A percentile compares a stretch with the other conserved stretches of the same genome.
Evolutionary conservation across 345 rosid species (phyloP).

Genomic region (Melastoma malabathricum): DNA sequence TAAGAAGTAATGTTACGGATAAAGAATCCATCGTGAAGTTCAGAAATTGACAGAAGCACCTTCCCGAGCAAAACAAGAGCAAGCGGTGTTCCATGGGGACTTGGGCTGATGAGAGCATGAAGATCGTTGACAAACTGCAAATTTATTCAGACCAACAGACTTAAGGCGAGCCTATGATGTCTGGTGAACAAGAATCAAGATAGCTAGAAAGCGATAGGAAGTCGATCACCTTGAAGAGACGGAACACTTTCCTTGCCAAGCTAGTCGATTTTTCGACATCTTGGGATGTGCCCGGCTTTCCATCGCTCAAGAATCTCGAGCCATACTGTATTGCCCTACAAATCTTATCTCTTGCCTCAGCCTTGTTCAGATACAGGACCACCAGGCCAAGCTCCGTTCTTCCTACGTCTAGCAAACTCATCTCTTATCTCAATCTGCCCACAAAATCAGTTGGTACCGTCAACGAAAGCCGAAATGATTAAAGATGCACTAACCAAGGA

Average conservation of each 20-base stretch:
- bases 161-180: no score
- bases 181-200: no score
- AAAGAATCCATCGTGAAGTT: slow-evolving; percentile 1
- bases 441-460: not conserved
- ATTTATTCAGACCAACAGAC: not conserved
- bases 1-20: not conserved
- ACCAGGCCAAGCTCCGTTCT: slow-evolving; percentile 84
- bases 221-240: slow-evolving; percentile 66
- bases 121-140: slow-evolving; percentile 89
- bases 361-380: slow-evolving; percentile 83
- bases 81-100: slow-evolving; percentile 81
- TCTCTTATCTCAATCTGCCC: slow-evolving; percentile 21
- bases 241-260: slow-evolving; percentile 96
- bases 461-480: not conserved
- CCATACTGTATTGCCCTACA: slow-evolving; percentile 98
- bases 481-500: not conserved
- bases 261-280: slow-evolving; percentile 87
- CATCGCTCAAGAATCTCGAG: slow-evolving; percentile 76
- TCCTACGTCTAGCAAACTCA: slow-evolving; percentile 67
- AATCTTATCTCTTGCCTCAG: slow-evolving; percentile 98
- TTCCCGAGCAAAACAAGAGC: slow-evolving; percentile 80
- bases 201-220: not conserved
- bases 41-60: slow-evolving; percentile 19
- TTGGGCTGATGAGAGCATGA: slow-evolving; percentile 77
- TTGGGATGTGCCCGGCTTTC: slow-evolving; percentile 92